Base-by-base conservation (phyloP, 495 filamentous ascomycete species). In the Lasiosphaeria ovina region DNA sequence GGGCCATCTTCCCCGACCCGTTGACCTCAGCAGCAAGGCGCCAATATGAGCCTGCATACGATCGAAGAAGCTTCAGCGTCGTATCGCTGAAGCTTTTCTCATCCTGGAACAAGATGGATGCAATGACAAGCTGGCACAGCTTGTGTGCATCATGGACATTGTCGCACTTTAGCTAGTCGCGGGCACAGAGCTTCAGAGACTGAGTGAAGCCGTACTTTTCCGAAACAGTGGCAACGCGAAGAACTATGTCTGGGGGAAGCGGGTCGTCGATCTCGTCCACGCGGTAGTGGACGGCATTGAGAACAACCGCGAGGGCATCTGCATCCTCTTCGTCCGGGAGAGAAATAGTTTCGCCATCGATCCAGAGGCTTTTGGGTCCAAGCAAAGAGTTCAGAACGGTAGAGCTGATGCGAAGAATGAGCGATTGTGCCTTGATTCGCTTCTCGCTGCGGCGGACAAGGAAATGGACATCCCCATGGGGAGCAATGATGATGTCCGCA, bases 261-360 rank as follows among this genome's bases (percentile, higher is more conserved):
- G 47, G 47, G 24, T 50, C 47, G 24, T 50, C 47, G 24, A 50
- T 31, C n/a, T 50, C 3, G 3, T 50, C 47, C 47, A 3, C 47
- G 14, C n/a, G 47, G 47, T 50, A 50, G 24, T 50, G 47, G n/a
- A 50, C 7, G 24, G 24, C 47, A 50, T 50, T 50, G 47, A 50
- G 47, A 3, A 50, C 16, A n/a, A 50, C 3, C 3, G 1, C 47
- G 9, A 50, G 47, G 7, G 47, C 47, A 1, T 50, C 47, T 50
- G 2, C 47, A 31, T 4, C 47, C 1, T 17, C 47, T 50, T 50
- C 47, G 7, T 42, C 7, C 2, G 47, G n/a, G 14, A 50, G 47
- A 50, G 47, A n/a, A 1, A 50, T 31, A 1, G 9, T 50, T 31
- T 50, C 3, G 47, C 2, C 9, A 50, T 12, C 47, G 2, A 50